Percentiles rank a stretch among this genome's conserved stretches.
Evolutionary conservation across 139 green algal species (phyloP).

Genomic region (Spirogloea muscicola): DNA sequence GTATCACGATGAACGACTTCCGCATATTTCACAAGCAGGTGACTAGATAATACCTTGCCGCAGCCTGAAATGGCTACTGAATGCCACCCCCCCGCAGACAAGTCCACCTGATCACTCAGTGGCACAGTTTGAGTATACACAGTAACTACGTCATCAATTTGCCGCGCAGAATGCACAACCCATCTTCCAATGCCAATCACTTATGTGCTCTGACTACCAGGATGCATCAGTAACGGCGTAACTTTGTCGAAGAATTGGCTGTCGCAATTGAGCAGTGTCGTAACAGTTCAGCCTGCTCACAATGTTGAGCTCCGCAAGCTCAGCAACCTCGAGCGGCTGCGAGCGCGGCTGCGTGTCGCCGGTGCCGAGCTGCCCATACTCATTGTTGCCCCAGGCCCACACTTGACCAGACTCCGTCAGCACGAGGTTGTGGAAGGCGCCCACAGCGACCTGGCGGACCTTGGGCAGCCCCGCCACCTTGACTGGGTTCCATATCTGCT

Average conservation of each 20-base stretch:
- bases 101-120: slow-evolving; percentile 42
- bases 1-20: too few relatives aligned
- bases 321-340: not conserved
- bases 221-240: too few relatives aligned
- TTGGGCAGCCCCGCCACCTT: slow-evolving; percentile 12
- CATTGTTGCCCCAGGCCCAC: slow-evolving; percentile 61
- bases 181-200: too few relatives aligned
- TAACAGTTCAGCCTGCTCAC: slow-evolving; percentile 27
- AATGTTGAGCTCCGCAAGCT: slow-evolving; percentile 10
- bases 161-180: too few relatives aligned
- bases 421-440: slow-evolving; percentile 33
- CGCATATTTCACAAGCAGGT: too few relatives aligned
- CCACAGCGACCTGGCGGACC: slow-evolving; percentile 16
- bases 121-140: too few relatives aligned
- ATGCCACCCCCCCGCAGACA: slow-evolving; percentile 42
- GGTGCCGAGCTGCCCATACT: slow-evolving; percentile 52
- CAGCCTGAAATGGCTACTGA: slow-evolving; percentile 30
- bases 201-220: too few relatives aligned
- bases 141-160: too few relatives aligned
- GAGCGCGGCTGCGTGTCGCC: slow-evolving; percentile 38
- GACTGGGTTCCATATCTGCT: slow-evolving; percentile 39
- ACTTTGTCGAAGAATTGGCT: too few relatives aligned
- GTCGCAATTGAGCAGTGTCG: too few relatives aligned
- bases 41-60: slow-evolving; percentile 21
- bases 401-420: slow-evolving; percentile 38